Conservation (phyloP, 805 yeast species). For the Lachancea mirantina region DNA sequence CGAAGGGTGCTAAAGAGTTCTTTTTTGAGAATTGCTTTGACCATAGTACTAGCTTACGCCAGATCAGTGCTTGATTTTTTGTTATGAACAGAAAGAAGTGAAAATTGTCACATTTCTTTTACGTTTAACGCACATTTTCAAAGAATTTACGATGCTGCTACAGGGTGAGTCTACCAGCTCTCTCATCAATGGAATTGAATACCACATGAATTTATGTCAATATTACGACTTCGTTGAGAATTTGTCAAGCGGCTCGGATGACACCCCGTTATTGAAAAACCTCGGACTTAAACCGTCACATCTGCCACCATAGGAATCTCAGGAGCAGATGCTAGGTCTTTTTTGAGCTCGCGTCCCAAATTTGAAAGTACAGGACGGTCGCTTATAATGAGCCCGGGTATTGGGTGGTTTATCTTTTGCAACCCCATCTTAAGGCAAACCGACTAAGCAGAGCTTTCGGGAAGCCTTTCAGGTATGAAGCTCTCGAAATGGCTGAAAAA, state of each 20-base stretch:
- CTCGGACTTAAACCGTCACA: constrained; percentile 8
- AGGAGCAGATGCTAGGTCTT: constrained; percentile 1
- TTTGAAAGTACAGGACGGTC: no score
- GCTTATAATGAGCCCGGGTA: no score
- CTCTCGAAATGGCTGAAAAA: constrained; percentile 2
- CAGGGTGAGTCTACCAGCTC: constrained; percentile 11
- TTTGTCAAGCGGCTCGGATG: constrained; percentile 6
- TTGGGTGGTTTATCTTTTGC: constrained; percentile 10
- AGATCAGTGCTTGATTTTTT: constrained; percentile 7
- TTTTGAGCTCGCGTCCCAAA: constrained; percentile 10
- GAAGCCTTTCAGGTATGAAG: constrained; percentile 2
- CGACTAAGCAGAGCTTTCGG: constrained; percentile 5
- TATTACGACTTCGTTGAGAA: constrained; percentile 8
- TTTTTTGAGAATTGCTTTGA: neutral
- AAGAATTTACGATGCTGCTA: constrained; percentile 10
- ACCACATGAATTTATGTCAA: constrained; percentile 7
- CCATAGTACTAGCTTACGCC: constrained; percentile 8
- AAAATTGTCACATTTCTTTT: constrained; percentile 6
- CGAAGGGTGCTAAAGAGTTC: constrained; percentile 2
- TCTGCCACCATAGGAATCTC: constrained; percentile 4
- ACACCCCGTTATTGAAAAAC: constrained; percentile 3
- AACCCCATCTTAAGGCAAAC: constrained; percentile 10
- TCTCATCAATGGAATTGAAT: constrained; percentile 8
- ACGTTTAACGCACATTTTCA: constrained; percentile 10
- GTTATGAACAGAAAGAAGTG: constrained; percentile 9